Conservation (phyloP, 345 rosid genomes). For the Populus pruinosa region DNA sequence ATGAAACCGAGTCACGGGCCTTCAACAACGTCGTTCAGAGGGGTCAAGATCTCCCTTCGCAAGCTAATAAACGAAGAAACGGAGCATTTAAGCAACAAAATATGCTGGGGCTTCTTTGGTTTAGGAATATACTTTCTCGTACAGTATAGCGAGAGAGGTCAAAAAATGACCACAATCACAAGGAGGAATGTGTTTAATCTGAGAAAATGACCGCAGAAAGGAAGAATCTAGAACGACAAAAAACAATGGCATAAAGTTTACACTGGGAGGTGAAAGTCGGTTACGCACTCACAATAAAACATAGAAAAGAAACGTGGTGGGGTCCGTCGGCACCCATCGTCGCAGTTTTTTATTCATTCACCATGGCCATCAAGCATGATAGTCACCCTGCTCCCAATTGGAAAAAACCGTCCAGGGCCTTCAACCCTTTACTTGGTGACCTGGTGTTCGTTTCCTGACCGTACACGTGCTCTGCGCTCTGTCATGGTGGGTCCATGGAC, state of each 20-base stretch:
- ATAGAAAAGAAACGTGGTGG: neutral
- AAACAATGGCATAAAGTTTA: neutral
- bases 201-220: neutral
- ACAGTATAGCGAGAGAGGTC: neutral
- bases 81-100: no score
- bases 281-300: slow-evolving; percentile 4
- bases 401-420: neutral
- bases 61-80: no score
- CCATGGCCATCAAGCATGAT: neutral
- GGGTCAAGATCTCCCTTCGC: neutral
- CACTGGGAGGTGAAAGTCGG: slow-evolving; percentile 3
- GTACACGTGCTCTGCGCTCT: neutral
- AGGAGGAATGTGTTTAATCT: no score
- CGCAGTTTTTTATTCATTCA: neutral
- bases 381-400: neutral
- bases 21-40: no score
- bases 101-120: neutral
- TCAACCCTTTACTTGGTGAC: neutral
- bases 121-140: neutral
- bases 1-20: no score
- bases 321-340: neutral
- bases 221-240: neutral
- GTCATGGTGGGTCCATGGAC: neutral
- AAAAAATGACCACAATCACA: no score
- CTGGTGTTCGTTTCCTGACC: neutral